These are phyloP conservation scores for Fusarium sp. DNA, from an alignment of 2,329 filamentous ascomycete genomes.

Conservation along the genomic window DNA sequence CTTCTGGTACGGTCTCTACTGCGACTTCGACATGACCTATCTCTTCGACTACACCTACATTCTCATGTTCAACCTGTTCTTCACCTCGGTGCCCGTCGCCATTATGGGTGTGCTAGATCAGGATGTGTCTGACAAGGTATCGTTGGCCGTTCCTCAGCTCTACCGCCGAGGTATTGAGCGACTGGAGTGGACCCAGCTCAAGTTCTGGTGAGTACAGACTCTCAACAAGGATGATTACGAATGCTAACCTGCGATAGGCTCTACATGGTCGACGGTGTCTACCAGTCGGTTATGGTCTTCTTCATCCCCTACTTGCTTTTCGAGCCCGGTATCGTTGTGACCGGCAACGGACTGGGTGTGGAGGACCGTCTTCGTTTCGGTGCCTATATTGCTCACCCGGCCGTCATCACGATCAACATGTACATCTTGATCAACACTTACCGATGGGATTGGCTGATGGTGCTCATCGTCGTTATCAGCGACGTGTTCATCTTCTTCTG, in stretches of 20 bases:
- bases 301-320: constrained; percentile 91
- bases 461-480: constrained; percentile 81
- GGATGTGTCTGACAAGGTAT: constrained; percentile 93
- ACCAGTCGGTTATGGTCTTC: constrained; percentile 93
- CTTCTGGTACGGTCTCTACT: constrained; percentile 97
- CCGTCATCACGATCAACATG: constrained; percentile 86
- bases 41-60: constrained; percentile 99
- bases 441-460: constrained; percentile 96
- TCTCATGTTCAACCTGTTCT: constrained; percentile 93
- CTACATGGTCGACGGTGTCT: constrained; percentile 94
- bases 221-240: neutral
- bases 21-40: constrained; percentile 95
- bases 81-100: constrained; percentile 93
- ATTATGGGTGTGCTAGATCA: constrained; percentile 97
- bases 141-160: constrained; percentile 90
- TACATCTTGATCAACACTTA: constrained; percentile 98
- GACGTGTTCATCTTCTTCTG: constrained; percentile 91
- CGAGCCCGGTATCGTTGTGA: constrained; percentile 70
- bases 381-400: constrained; percentile 82
- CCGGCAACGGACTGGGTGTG: constrained; percentile 75
- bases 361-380: constrained; percentile 85
- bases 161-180: constrained; percentile 96
- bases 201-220: constrained; percentile 80
- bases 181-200: constrained; percentile 92
- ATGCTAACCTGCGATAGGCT: constrained; percentile 60